These are phyloP conservation scores for Botrytis cinerea DNA, from an alignment of 2,329 filamentous ascomycete genomes.

Conservation along the genomic window DNA sequence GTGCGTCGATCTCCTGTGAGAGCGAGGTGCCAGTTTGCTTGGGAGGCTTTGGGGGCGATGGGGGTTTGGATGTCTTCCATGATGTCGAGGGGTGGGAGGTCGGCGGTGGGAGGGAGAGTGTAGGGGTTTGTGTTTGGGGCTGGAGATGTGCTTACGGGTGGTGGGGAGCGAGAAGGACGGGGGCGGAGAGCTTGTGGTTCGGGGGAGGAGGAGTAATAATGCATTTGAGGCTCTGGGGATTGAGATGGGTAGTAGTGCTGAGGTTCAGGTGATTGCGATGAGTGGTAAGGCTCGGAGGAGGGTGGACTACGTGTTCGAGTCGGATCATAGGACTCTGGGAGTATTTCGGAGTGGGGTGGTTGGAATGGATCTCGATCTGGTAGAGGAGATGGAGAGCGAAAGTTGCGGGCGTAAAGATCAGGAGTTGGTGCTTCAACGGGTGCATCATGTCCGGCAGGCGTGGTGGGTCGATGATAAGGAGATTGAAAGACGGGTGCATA, in stretches of 20 bases:
- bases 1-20: conserved; percentile 19
- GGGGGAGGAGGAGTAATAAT: neutral
- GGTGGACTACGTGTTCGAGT: neutral
- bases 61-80: conserved; percentile 20
- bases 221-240: neutral
- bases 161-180: conserved; percentile 14
- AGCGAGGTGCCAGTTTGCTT: conserved; percentile 21
- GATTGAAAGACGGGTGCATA: conserved; percentile 19
- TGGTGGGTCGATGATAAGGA: conserved; percentile 5
- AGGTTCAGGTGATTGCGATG: conserved; percentile 12
- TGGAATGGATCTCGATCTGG: conserved; percentile 2
- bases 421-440: conserved; percentile 17
- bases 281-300: neutral
- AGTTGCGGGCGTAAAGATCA: conserved; percentile 5
- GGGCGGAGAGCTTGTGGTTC: conserved; percentile 10
- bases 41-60: neutral
- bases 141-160: neutral
- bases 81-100: conserved; percentile 19
- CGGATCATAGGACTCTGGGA: conserved; percentile 14
- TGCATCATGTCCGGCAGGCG: conserved; percentile 3
- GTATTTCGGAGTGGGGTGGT: conserved; percentile 16
- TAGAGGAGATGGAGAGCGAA: neutral
- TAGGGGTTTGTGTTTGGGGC: neutral
- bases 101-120: conserved; percentile 1
- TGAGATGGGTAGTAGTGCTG: conserved; percentile 9